Evolutionary conservation across 2,329 filamentous ascomycete genomes (phyloP), one percentile per base, ranked within the genome.

Genomic region (Purpureocillium lavendulum): DNA sequence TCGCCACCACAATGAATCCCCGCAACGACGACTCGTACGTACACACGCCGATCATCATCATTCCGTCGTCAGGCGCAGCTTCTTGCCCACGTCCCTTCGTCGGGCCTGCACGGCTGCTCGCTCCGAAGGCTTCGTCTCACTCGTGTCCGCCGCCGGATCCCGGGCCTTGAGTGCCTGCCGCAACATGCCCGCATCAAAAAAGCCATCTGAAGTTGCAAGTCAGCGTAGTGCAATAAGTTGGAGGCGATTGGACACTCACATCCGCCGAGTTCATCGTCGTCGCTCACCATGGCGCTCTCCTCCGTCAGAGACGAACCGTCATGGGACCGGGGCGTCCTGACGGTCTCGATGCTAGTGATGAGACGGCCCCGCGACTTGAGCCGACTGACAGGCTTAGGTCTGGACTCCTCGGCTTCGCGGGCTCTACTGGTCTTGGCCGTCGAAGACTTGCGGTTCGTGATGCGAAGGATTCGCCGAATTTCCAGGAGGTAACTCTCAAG

Each of bases 111-210:
- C 73, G 4, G 72, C 73, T 10, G 79, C 79, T 41, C 76, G 69
- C 51, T 82, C 78, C 33, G 71, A 73, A 2, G 71, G 59, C 49
- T 73, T 77, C 9, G 63, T 63, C 45, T 78, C 73, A 33, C 62
- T 66, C 3, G 63, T 53, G 39, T 77, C 72, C 6, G 67, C 59
- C 4, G 65, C 69, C 41, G 78, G 71, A 13, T 74, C 73, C 37
- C 82, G 75, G 3, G 82, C 82, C 57, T 89, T 89, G 42, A 95
- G 77, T 2, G 88, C 87, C 59, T 94, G 86, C 17, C 92, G 71
- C 5, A 96, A 75, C 87, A 96, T 94, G 12, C 90, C 90, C 1
- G 90, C 88, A 58, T 97, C 90, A 64, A 97, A 97, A 70, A 97
- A 96, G 26, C 90, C 90, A 69, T 96, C 89, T 95, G 56, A n/a